Evolutionary conservation across 345 rosid genomes (phyloP), one percentile per base, ranked within the genome.

Genomic region (Corymbia maculata): DNA sequence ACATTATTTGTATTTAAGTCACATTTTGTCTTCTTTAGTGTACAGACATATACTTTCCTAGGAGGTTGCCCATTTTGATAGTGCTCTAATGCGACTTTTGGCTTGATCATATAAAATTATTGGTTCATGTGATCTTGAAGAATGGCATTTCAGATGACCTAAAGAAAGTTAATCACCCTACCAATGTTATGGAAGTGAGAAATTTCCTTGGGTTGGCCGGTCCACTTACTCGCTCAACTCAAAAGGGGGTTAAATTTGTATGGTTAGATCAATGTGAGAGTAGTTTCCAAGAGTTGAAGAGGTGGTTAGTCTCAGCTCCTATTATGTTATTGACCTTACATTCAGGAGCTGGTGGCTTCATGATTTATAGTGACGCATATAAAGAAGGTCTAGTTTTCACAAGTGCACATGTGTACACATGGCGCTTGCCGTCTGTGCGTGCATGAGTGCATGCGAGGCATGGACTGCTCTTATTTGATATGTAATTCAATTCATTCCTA

Each of bases 331-430:
- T 55, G 61, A 55, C 61, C 61, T 55, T 55, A 55, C 61, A 28
- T 55, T 55, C 13, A 2, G 13, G 61, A 55, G 61, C 2, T 55
- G 61, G 61, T 55, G 13, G 28, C 22, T 55, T 55, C 61, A 9
- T 0, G 6, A 55, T 55, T 28, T 55, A 55, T 55, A 0, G 28
- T 22, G 12, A 55, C 61, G 9, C 28, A 55, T 4, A 55, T 55
- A 55, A 2, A 55, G 61, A 55, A 21, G 61, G 13, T 55, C 61
- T 55, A 22, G 13, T 28, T 55, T 22, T 55, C 61, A 55, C 28
- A 9, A 26, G 9, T 0, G 13, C 0, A 12, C 7, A 1, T 0
- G 28, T 2, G 1, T 28, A 22, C 28, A 55, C 61, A 21, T 5
- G 42, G 42, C 42, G 42, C 42, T 36, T 36, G 42, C 42, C 42